These are phyloP conservation scores for Acanthamoeba healyi DNA, from an alignment of 208 protist species.

Conservation along the genomic window DNA sequence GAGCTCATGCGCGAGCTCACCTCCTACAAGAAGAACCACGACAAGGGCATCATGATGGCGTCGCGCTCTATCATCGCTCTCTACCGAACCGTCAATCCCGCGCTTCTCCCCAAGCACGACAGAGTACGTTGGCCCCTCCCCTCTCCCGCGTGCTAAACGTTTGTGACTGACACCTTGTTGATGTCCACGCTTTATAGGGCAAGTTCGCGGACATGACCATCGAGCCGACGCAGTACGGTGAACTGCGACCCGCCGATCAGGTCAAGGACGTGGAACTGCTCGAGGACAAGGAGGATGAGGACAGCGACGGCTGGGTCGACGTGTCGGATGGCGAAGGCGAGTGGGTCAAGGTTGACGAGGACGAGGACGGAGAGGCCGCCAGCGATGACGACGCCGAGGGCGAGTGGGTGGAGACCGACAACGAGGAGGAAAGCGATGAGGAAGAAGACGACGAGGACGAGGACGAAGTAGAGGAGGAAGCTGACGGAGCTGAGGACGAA, in stretches of 20 bases:
- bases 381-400: constrained; percentile 8
- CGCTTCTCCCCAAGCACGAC: constrained; percentile 96
- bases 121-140: constrained; percentile 85
- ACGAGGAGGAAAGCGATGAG: constrained; percentile 12
- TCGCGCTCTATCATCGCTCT: constrained; percentile 96
- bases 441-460: background rate
- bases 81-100: constrained; percentile 96
- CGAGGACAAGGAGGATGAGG: constrained; percentile 75
- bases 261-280: constrained; percentile 59
- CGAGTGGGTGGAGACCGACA: constrained; percentile 17
- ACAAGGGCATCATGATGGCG: constrained; percentile 97
- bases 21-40: constrained; percentile 95
- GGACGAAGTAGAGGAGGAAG: constrained; percentile 36
- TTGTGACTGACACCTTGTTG: background rate
- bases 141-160: background rate
- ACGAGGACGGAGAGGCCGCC: constrained; percentile 28
- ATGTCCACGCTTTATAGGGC: constrained; percentile 2
- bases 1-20: constrained; percentile 95
- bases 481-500: background rate
- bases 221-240: constrained; percentile 41
- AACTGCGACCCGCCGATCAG: constrained; percentile 32
- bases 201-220: constrained; percentile 73
- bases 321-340: constrained; percentile 78
- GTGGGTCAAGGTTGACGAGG: constrained; percentile 66
- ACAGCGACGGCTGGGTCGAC: constrained; percentile 12